A percentile compares a stretch with the other conserved stretches of the same genome.
These are phyloP conservation scores for Fraxinus anomala DNA, from an alignment of 257 asterid genomes.

Conservation along the genomic window DNA sequence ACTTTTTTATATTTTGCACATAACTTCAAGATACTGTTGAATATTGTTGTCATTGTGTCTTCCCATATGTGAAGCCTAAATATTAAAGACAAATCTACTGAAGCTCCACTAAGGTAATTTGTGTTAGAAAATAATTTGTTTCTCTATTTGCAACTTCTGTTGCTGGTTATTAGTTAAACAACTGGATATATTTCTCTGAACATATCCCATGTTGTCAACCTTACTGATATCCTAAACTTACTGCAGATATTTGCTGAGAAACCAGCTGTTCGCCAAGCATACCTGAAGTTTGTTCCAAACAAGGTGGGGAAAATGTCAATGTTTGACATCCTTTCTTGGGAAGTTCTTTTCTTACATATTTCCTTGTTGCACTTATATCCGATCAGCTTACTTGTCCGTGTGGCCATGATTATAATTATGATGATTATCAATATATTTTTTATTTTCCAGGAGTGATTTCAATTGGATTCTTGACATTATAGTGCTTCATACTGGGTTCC, in stretches of 20 bases:
- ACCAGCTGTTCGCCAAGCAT: slow-evolving; percentile 98
- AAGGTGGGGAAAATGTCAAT: slow-evolving; percentile 53
- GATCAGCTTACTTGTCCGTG: neutral
- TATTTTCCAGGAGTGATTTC: slow-evolving; percentile 11
- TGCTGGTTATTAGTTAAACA: neutral
- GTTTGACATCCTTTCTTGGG: slow-evolving; percentile 2
- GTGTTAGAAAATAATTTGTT: slow-evolving; percentile 17
- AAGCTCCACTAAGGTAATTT: slow-evolving; percentile 17
- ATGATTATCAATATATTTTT: slow-evolving; percentile 15
- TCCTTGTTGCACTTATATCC: slow-evolving; percentile 24
- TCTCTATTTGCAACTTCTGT: slow-evolving; percentile 12
- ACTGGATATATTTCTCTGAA: slow-evolving; percentile 10
- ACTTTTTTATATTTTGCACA: neutral
- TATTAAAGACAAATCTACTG: slow-evolving; percentile 7
- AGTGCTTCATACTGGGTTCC: slow-evolving; percentile 24
- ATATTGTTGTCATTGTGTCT: slow-evolving; percentile 14
- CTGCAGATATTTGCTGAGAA: slow-evolving; percentile 95
- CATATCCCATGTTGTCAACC: slow-evolving; percentile 9
- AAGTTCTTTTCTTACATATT: slow-evolving; percentile 24
- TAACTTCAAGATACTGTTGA: slow-evolving; percentile 11
- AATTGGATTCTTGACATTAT: slow-evolving; percentile 16
- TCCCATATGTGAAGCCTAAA: slow-evolving; percentile 5
- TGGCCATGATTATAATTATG: slow-evolving; percentile 7
- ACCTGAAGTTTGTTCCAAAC: slow-evolving; percentile 77
- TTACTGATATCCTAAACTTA: slow-evolving; percentile 8